These are phyloP conservation scores for Orbilia javanica DNA, from an alignment of 2,329 filamentous ascomycete species.

Conservation along the genomic window DNA sequence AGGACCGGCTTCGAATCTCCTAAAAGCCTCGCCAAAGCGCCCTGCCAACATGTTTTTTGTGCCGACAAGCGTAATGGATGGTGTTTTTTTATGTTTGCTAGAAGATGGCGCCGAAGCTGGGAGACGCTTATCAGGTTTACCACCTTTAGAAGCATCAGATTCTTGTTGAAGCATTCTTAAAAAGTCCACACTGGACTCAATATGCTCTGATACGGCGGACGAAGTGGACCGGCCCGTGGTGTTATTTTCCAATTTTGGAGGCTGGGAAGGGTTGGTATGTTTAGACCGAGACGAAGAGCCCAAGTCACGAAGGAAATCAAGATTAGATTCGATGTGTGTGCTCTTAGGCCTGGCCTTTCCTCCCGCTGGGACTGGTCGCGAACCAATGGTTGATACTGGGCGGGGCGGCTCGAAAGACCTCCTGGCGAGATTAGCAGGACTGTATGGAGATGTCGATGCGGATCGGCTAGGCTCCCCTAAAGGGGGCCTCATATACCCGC, in stretches of 20 bases:
- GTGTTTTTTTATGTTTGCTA: constrained; percentile 76
- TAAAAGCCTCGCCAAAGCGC: constrained; percentile 93
- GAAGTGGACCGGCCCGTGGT: constrained; percentile 61
- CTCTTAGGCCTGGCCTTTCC: constrained; percentile 78
- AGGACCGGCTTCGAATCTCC: constrained; percentile 78
- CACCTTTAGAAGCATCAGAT: constrained; percentile 69
- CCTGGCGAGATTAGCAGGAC: constrained; percentile 78
- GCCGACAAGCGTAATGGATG: constrained; percentile 51
- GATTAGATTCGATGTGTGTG: constrained; percentile 83
- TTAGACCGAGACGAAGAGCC: constrained; percentile 70
- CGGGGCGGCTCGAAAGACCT: constrained; percentile 74
- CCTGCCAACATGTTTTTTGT: constrained; percentile 85
- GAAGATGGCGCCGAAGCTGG: constrained; percentile 79
- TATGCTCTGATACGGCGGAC: constrained; percentile 67
- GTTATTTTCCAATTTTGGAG: constrained; percentile 64
- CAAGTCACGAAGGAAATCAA: constrained; percentile 84
- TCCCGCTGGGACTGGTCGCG: constrained; percentile 68
- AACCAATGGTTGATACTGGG: constrained; percentile 72
- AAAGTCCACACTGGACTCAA: constrained; percentile 85
- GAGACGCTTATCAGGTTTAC: constrained; percentile 68
- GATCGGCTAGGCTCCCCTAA: constrained; percentile 62
- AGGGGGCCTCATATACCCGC: constrained; percentile 39
- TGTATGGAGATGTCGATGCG: constrained; percentile 72
- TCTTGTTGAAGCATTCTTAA: constrained; percentile 79
- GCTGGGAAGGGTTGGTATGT: constrained; percentile 63